Evolutionary conservation across 768 basidiomycete genomes (phyloP), one percentile per base, ranked within the genome.

Genomic region (Phaeotremella skinneri): DNA sequence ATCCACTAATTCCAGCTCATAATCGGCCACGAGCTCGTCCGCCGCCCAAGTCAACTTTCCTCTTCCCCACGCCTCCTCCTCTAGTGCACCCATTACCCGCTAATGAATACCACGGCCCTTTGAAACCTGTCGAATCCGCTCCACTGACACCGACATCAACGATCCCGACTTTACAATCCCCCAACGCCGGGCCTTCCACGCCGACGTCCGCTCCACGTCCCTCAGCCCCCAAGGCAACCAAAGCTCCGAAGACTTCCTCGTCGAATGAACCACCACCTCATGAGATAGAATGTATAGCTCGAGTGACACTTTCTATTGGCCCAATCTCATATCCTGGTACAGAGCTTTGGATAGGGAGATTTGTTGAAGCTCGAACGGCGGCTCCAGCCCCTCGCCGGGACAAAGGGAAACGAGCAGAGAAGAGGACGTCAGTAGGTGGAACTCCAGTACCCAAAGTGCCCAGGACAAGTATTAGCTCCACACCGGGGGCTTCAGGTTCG

Each of bases 281-380:
- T 31, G 69, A 73, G 54, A 67, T 63, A 9, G 67, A 70, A 37
- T 70, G 72, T 61, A 69, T 73, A 37, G 65, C 64, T 20, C 39
- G 72, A n/a, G 63, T 66, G 13, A 69, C 64, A 4, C 43, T 73
- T 2, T 50, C 62, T 0, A 55, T 73, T 23, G 72, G 72, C 42
- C 65, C 69, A 3, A 65, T 73, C 20, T 67, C 67, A 11, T 73
- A 56, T 45, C 65, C 67, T 2, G 69, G 61, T n/a, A 68, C 67
- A n/a, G 69, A 70, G 43, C 47, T 73, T 4, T 73, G 72, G 72
- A 61, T 70, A n/a, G 72, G 72, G 6, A 34, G 67, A 34, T 73
- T 73, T 58, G 72, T 73, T 2, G 61, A 68, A 42, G 65, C 69
- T 4, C 43, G 63, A 37, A 32, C 58, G 14, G 61, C 51, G 2